phyloP scores from a whole-genome alignment of 1,139 yeast genomes.

The Diutina neorugosa region DNA sequence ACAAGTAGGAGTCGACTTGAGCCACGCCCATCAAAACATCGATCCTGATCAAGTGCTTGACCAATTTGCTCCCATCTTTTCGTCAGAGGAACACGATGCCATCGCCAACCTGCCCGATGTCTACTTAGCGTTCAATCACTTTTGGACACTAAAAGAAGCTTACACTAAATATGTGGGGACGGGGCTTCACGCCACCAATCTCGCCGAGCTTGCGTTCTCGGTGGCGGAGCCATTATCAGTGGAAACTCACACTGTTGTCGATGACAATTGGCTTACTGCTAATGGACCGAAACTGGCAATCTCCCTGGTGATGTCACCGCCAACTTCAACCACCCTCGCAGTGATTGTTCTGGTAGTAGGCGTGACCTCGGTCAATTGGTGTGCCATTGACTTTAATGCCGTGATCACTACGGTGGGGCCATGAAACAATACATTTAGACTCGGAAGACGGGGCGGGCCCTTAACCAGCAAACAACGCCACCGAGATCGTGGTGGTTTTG shows the following conservation, averaged over 20 bases:
- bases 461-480: background rate
- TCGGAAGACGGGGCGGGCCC: background rate
- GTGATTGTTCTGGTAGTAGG: background rate
- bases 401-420: background rate
- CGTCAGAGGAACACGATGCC: background rate
- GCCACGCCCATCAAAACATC: background rate
- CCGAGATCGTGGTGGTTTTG: background rate
- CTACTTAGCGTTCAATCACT: conserved; percentile 33
- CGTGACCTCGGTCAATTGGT: background rate
- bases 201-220: conserved; percentile 9
- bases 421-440: background rate
- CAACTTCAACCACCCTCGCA: background rate
- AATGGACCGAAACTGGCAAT: background rate
- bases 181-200: conserved; percentile 26
- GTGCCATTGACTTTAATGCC: background rate
- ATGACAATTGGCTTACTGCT: background rate
- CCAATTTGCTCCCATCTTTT: background rate
- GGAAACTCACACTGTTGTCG: background rate
- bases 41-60: background rate
- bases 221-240: background rate
- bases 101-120: background rate
- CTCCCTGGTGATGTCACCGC: background rate
- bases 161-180: conserved; percentile 50
- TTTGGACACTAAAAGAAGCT: conserved; percentile 69
- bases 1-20: background rate